Conservation (phyloP, 208 protist genomes). For the Trypanosoma melophagium region DNA sequence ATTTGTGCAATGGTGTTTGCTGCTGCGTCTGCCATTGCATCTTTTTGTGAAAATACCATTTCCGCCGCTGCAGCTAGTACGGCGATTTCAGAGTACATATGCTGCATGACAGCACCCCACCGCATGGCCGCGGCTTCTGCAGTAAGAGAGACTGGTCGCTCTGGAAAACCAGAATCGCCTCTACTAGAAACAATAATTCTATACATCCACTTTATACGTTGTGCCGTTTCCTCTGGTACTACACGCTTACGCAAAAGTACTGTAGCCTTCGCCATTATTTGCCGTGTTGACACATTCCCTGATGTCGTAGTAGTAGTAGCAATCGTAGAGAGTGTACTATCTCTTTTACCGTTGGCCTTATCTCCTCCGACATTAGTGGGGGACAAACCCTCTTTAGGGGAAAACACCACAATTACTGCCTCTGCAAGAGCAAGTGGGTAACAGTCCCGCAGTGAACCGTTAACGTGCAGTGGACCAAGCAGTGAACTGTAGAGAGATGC, state of each 20-base stretch:
- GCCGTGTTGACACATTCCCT: slow-evolving; percentile 22
- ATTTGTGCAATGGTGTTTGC: slow-evolving; percentile 23
- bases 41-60: slow-evolving; percentile 23
- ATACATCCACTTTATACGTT: slow-evolving; percentile 42
- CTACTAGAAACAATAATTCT: slow-evolving; percentile 33
- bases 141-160: slow-evolving; percentile 9
- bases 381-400: neutral
- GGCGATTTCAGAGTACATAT: slow-evolving; percentile 34
- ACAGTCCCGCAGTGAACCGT: slow-evolving; percentile 25
- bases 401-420: slow-evolving; percentile 27
- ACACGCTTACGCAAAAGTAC: slow-evolving; percentile 22
- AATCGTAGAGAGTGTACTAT: neutral
- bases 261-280: slow-evolving; percentile 18
- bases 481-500: slow-evolving; percentile 22
- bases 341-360: neutral
- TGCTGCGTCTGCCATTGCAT: neutral
- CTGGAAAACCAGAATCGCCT: slow-evolving; percentile 13
- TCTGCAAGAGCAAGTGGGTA: slow-evolving; percentile 35
- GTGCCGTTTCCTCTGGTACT: neutral
- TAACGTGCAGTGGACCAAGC: slow-evolving; percentile 28
- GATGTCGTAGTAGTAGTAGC: neutral
- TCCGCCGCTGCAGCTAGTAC: slow-evolving; percentile 32
- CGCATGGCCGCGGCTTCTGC: slow-evolving; percentile 2
- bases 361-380: neutral
- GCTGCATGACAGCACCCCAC: slow-evolving; percentile 30